phyloP scores from a whole-genome alignment of 2,329 filamentous ascomycete genomes.

The Aspergillus sp. region DNA sequence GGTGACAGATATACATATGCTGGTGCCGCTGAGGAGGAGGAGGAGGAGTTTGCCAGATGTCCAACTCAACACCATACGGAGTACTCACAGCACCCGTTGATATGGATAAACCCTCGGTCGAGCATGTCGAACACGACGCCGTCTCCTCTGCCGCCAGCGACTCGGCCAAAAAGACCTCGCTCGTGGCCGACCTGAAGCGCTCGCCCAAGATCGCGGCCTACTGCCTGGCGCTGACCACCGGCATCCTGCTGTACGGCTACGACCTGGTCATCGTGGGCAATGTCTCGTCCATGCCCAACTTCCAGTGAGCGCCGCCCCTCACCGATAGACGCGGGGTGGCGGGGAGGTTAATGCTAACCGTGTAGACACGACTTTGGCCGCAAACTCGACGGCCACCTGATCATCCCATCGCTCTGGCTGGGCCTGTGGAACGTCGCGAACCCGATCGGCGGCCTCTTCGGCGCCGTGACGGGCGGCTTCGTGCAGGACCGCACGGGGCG shows the following conservation, averaged over 20 bases:
- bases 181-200: constrained; percentile 4
- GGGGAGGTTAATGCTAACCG: too few relatives aligned
- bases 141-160: background rate
- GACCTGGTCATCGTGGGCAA: constrained; percentile 33
- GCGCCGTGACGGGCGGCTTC: constrained; percentile 38
- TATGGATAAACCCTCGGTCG: background rate
- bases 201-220: constrained; percentile 14
- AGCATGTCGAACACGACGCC: background rate
- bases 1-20: background rate
- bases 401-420: constrained; percentile 46
- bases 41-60: too few relatives aligned
- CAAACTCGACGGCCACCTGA: constrained; percentile 28
- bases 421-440: constrained; percentile 45
- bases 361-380: constrained; percentile 32
- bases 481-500: constrained; percentile 44
- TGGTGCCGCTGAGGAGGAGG: background rate
- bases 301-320: constrained; percentile 16
- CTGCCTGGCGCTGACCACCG: constrained; percentile 17
- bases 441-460: constrained; percentile 40
- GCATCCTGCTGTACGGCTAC: constrained; percentile 33
- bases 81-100: too few relatives aligned
- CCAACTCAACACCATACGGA: too few relatives aligned
- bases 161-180: background rate
- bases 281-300: constrained; percentile 21
- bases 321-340: too few relatives aligned